Base-by-base conservation (phyloP, 148 eudicot genomes). In the Selenicereus undatus region DNA sequence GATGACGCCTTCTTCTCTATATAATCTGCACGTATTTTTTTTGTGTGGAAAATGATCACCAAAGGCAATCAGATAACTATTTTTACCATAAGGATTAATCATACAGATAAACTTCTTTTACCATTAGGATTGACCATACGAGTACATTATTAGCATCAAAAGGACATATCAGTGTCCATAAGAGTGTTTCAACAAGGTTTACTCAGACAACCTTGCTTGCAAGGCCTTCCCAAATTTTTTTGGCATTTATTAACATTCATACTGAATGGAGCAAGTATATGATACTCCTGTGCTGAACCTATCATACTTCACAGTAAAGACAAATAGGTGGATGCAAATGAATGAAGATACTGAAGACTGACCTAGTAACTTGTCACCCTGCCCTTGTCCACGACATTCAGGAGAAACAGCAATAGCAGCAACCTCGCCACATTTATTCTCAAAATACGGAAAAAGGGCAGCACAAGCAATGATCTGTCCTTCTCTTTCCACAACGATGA, bases 371-470 rank as follows among this genome's bases (percentile, higher is more conserved):
- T 93, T 93, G 83, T 96, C 99, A 78, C 99, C 99, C 84, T 91
- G 98, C 77, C 99, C 97, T 87, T 93, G 98, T 68, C 95, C 98
- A 71, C 97, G 98, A 81, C 99, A 96, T 70, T 96, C 98, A 22
- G 98, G 90, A 79, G 98, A 93, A 84, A 96, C 99, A 84, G 98
- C 99, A 83, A 93, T 88, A 39, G 98, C 94, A 83, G 99, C 98
- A 84, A 96, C 91, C 84, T 96, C 99, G 68, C 91, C 99, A 84
- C 99, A 92, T 71, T 88, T 96, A 2, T 92, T 94, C 78, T 92
- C 87, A 78, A 86, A 88, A 83, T 85, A 92, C n/a, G 98, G 98
- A 77, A 91, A 91, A 58, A 96, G 92, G 74, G 97, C 99, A 83
- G 95, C 94, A 88, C 95, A 93, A 71, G 98, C 99, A 80, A 93